These are phyloP conservation scores for Schizothecium vesticola DNA, from an alignment of 495 filamentous ascomycete species.

Conservation along the genomic window DNA sequence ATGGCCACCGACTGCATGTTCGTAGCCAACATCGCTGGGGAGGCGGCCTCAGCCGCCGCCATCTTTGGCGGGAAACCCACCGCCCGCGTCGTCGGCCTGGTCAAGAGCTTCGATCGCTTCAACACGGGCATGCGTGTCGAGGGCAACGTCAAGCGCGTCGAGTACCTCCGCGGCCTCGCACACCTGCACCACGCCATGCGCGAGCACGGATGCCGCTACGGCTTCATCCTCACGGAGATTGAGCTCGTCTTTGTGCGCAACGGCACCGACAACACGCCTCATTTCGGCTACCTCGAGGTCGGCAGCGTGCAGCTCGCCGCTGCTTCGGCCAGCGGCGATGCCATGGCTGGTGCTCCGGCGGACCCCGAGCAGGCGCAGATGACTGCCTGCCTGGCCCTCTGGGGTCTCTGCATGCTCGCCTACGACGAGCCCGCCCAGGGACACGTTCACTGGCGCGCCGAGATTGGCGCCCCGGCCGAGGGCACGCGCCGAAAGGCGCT, in stretches of 20 bases:
- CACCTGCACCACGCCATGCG: constrained; percentile 87
- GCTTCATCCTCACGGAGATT: constrained; percentile 92
- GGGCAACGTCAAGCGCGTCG: constrained; percentile 68
- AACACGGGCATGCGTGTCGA: constrained; percentile 90
- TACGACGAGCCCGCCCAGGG: constrained; percentile 63
- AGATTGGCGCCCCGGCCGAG: constrained; percentile 76
- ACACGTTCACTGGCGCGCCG: constrained; percentile 63
- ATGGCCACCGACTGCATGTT: constrained; percentile 67
- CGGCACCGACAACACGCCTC: constrained; percentile 63
- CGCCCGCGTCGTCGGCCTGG: constrained; percentile 78
- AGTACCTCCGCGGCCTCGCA: constrained; percentile 77
- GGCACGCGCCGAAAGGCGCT: constrained; percentile 67
- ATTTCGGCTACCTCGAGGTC: constrained; percentile 82
- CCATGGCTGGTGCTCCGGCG: constrained; percentile 1
- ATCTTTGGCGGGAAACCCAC: constrained; percentile 68
- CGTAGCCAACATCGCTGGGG: constrained; percentile 55
- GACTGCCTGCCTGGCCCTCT: constrained; percentile 47
- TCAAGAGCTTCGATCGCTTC: constrained; percentile 86
- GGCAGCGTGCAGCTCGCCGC: constrained; percentile 52
- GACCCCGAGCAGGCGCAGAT: constrained; percentile 48
- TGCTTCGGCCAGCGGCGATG: constrained; percentile 22
- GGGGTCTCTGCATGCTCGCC: constrained; percentile 69
- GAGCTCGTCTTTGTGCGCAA: constrained; percentile 87
- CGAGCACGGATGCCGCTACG: constrained; percentile 85
- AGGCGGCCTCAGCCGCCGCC: constrained; percentile 40